These are phyloP conservation scores for Zelopaecilomyces penicillatus DNA, from an alignment of 2,329 filamentous ascomycete genomes.

Conservation along the genomic window DNA sequence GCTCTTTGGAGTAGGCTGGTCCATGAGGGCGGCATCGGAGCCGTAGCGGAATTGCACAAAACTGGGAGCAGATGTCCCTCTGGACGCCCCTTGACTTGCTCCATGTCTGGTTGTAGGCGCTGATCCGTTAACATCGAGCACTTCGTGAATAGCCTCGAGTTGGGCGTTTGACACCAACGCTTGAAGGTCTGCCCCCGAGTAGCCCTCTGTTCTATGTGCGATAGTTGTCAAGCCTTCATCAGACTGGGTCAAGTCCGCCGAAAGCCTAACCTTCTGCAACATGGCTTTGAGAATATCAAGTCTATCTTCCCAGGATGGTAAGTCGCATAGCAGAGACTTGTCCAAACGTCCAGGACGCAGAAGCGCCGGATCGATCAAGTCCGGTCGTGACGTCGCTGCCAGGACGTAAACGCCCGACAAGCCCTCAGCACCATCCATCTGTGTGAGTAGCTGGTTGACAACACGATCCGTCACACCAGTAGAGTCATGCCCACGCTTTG, in stretches of 20 bases:
- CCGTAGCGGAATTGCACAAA: slow-evolving; percentile 85
- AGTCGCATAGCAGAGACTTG: slow-evolving; percentile 85
- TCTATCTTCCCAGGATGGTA: slow-evolving; percentile 72
- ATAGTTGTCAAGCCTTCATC: slow-evolving; percentile 59
- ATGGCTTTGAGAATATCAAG: slow-evolving; percentile 82
- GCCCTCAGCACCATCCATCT: slow-evolving; percentile 98
- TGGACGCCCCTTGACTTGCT: slow-evolving; percentile 27
- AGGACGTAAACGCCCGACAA: slow-evolving; percentile 92
- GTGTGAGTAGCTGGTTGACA: slow-evolving; percentile 94
- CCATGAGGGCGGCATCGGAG: slow-evolving; percentile 38
- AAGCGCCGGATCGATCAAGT: slow-evolving; percentile 90
- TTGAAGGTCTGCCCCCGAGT: slow-evolving; percentile 89
- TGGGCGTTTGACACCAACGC: slow-evolving; percentile 94
- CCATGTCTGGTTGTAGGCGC: slow-evolving; percentile 27
- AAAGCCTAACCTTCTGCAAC: slow-evolving; percentile 71
- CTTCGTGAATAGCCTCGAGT: slow-evolving; percentile 91
- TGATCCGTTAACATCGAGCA: slow-evolving; percentile 53
- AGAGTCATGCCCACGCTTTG: slow-evolving; percentile 92
- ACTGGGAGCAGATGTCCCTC: slow-evolving; percentile 34
- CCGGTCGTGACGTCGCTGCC: slow-evolving; percentile 85
- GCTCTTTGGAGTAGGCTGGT: slow-evolving; percentile 37
- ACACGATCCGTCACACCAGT: slow-evolving; percentile 98
- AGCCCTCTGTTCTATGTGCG: slow-evolving; percentile 73
- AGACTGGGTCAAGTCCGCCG: slow-evolving; percentile 51
- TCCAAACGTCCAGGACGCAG: slow-evolving; percentile 86